Evolutionary conservation across 2,329 filamentous ascomycete genomes (phyloP), one percentile per base, ranked within the genome.

Genomic region (Paecilomyces sp.): DNA sequence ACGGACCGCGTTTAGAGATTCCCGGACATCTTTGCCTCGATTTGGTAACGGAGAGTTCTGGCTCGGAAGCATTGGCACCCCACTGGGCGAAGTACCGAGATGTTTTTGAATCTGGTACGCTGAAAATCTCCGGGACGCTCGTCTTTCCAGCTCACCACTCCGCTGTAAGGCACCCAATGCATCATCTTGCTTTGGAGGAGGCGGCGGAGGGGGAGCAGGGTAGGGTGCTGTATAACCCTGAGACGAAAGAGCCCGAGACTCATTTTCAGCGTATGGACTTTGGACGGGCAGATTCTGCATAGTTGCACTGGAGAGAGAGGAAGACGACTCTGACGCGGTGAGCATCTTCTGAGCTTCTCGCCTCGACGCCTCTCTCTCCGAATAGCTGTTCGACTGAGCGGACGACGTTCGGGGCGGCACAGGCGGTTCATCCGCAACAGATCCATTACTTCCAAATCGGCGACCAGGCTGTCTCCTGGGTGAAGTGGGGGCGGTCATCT

Each of bases 91-190:
- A 15, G 87, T 84, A 11, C 93, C 93, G 1, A 97, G 80, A 68
- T 96, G 92, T 71, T 97, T 97, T 54, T 91, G 91, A 66, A 99
- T 96, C 70, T 99, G 94, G 72, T 97, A 99, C 57, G 92, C 90
- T 1, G 94, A 97, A 72, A 97, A 99, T 69, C 94, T 83, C 66
- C 93, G 84, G 13, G 94, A 99, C 0, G 94, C 94, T 71, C 94
- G 85, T 70, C 94, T 85, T 76, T 99, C 94, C 56, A 99, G 79
- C 65, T 97, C 92, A 22, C 93, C 93, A 34, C 92, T 92, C 74
- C 92, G 86, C 75, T 97, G 94, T 65, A 99, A 76, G 56, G 92
- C 92, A 55, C 91, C 91, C 57, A 99, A 80, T 4, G 94, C 94
- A 78, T 96, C 95, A 67, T 94, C 90, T 67, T 92, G 87, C 67